A percentile compares a stretch with the other conserved stretches of the same genome.
Conservation (phyloP, 768 basidiomycete genomes). For the Tylopilus balloui region DNA sequence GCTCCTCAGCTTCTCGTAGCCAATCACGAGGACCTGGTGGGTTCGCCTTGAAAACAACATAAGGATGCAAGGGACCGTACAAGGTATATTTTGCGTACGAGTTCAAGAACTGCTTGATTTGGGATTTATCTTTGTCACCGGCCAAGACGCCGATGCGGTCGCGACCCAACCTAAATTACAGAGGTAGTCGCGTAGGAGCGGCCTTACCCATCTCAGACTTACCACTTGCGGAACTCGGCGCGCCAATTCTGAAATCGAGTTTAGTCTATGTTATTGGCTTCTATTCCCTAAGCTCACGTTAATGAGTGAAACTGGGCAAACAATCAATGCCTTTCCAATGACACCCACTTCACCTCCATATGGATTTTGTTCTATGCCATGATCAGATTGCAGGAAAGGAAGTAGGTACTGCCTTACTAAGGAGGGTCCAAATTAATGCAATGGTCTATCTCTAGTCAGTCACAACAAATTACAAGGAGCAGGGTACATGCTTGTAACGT, state of each 20-base stretch:
- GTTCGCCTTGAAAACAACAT: slow-evolving; percentile 43
- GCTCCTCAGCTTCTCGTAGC: slow-evolving; percentile 85
- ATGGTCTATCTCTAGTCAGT: slow-evolving; percentile 54
- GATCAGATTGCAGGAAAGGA: not conserved
- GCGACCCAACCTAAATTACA: slow-evolving; percentile 44
- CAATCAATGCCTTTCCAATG: slow-evolving; percentile 82
- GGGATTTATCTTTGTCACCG: slow-evolving; percentile 53
- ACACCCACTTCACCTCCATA: slow-evolving; percentile 52
- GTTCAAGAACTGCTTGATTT: slow-evolving; percentile 68
- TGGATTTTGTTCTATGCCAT: slow-evolving; percentile 70
- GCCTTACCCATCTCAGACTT: slow-evolving; percentile 28
- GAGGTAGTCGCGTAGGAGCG: not conserved
- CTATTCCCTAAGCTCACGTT: slow-evolving; percentile 47
- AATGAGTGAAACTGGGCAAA: slow-evolving; percentile 88
- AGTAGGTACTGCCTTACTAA: slow-evolving; percentile 55
- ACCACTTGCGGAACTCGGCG: slow-evolving; percentile 95
- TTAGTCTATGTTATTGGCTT: not conserved
- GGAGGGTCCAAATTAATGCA: slow-evolving; percentile 84
- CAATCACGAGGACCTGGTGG: slow-evolving; percentile 87
- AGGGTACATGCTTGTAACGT: slow-evolving; percentile 61
- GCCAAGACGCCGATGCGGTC: slow-evolving; percentile 55
- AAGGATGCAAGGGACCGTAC: not conserved
- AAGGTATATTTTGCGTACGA: slow-evolving; percentile 42
- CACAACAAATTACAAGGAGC: not conserved
- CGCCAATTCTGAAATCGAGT: slow-evolving; percentile 74